phyloP scores from a whole-genome alignment of 306 rosid genomes.

The Cucurbita pepo region DNA sequence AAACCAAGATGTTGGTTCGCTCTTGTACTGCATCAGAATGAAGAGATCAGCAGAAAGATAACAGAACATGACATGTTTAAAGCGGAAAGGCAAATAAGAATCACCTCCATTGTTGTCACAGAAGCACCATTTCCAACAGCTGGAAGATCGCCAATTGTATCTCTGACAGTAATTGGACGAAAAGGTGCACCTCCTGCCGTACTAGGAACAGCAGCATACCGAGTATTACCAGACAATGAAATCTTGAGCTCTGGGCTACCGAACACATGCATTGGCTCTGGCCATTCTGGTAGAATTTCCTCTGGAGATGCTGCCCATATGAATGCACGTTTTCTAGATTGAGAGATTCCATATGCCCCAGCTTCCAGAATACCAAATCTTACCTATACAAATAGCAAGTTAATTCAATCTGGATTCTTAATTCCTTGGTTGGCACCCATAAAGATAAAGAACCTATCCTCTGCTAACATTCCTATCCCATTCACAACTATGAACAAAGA shows the following conservation, averaged over 20 bases:
- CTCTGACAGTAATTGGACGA: slow-evolving; percentile 86
- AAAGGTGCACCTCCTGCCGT: slow-evolving; percentile 85
- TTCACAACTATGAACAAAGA: neutral
- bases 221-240: slow-evolving; percentile 31
- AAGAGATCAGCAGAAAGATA: neutral
- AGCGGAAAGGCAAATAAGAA: neutral
- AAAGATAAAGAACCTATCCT: neutral
- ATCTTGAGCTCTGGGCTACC: slow-evolving; percentile 70
- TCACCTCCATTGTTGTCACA: slow-evolving; percentile 51
- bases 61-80: neutral
- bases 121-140: slow-evolving; percentile 84
- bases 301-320: slow-evolving; percentile 98
- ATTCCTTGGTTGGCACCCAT: too few species aligned
- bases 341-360: slow-evolving; percentile 91
- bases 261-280: slow-evolving; percentile 95
- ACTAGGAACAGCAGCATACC: slow-evolving; percentile 76
- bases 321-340: slow-evolving; percentile 89
- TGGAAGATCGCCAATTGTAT: slow-evolving; percentile 96
- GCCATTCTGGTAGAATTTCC: slow-evolving; percentile 91
- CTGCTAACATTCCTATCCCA: neutral
- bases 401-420: too few species aligned
- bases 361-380: slow-evolving; percentile 96
- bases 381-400: slow-evolving; percentile 26
- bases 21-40: slow-evolving; percentile 39
- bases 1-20: slow-evolving; percentile 76